phyloP scores from a whole-genome alignment of 108 stramenopile species.

The Conticribra weissflogii region DNA sequence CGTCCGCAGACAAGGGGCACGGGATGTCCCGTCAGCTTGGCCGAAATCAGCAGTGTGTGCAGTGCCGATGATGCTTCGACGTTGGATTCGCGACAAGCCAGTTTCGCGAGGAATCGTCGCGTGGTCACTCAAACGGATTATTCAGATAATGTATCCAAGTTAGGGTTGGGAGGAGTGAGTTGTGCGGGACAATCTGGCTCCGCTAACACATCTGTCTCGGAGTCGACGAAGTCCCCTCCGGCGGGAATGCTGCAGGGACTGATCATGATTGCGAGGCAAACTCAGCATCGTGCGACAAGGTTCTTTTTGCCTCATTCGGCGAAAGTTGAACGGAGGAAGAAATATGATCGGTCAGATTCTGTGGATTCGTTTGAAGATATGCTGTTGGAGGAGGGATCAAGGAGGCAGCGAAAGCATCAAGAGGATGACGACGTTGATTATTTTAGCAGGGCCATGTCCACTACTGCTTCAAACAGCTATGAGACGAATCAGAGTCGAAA shows the following conservation, averaged over 20 bases:
- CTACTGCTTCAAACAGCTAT: conserved; percentile 19
- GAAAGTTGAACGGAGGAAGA: conserved; percentile 29
- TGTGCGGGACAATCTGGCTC: conserved; percentile 23
- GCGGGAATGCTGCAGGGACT: conserved; percentile 9
- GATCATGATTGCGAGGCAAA: conserved; percentile 18
- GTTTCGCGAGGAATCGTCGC: neutral
- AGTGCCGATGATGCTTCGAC: conserved; percentile 5
- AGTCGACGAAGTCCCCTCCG: conserved; percentile 17
- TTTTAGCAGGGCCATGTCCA: conserved; percentile 41
- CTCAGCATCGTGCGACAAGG: conserved; percentile 28
- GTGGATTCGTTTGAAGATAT: conserved; percentile 34
- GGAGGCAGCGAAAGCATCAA: conserved; percentile 1
- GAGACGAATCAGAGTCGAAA: neutral
- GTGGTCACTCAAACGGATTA: neutral
- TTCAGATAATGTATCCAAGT: conserved; percentile 16
- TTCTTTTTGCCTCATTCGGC: conserved; percentile 37
- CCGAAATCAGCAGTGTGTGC: neutral
- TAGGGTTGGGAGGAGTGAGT: conserved; percentile 41
- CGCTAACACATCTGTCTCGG: conserved; percentile 5
- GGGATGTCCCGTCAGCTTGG: neutral
- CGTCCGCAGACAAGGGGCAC: neutral
- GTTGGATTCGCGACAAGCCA: conserved; percentile 3
- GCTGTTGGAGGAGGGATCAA: conserved; percentile 33
- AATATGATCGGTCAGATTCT: conserved; percentile 43
- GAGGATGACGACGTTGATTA: conserved; percentile 44